These are phyloP conservation scores for Trapa bicornis DNA, from an alignment of 345 rosid species.

Conservation along the genomic window DNA sequence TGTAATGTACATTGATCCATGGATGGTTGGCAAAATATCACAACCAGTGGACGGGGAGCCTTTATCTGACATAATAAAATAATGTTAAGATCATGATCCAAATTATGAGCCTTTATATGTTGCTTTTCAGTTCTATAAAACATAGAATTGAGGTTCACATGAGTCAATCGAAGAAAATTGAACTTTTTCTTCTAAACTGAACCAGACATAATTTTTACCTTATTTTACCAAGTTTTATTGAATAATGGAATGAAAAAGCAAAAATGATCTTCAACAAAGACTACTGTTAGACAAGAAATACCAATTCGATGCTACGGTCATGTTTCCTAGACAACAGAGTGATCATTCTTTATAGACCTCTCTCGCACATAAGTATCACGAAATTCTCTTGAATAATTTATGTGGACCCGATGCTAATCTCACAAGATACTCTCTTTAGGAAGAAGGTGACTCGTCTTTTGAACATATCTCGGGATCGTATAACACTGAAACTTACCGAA, in stretches of 20 bases:
- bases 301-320: slow-evolving; percentile 43
- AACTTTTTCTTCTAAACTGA: no score
- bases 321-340: slow-evolving; percentile 40
- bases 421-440: slow-evolving; percentile 34
- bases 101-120: background rate
- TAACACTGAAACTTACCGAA: no score
- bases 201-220: no score
- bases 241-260: background rate
- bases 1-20: slow-evolving; percentile 42
- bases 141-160: background rate
- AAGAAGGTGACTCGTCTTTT: slow-evolving; percentile 52
- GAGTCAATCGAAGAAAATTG: background rate
- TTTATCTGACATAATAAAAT: slow-evolving; percentile 28
- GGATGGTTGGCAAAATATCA: slow-evolving; percentile 31
- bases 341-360: slow-evolving; percentile 31
- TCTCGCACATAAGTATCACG: slow-evolving; percentile 33
- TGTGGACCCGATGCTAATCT: slow-evolving; percentile 35
- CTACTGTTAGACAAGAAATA: slow-evolving; percentile 13
- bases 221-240: background rate
- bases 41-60: slow-evolving; percentile 63
- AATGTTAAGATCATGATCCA: background rate
- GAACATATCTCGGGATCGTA: slow-evolving; percentile 39
- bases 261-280: background rate
- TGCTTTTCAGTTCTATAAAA: background rate
- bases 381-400: slow-evolving; percentile 38